A percentile compares a stretch with the other conserved stretches of the same genome.
Evolutionary conservation across 2,329 filamentous ascomycete genomes (phyloP).

Genomic region (Penicillium frequentans): DNA sequence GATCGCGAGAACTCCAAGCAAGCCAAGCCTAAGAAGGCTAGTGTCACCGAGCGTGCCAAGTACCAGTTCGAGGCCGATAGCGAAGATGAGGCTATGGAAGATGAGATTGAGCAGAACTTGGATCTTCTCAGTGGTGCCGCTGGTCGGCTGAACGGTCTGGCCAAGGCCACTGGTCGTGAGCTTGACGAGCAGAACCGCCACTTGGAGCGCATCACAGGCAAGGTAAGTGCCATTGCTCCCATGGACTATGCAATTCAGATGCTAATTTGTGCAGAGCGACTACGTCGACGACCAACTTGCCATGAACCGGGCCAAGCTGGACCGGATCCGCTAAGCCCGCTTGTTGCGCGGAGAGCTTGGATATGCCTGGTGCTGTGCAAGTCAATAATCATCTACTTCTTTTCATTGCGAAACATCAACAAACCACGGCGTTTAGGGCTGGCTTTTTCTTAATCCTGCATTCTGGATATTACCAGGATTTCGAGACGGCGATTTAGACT

Average conservation of each 20-base stretch:
- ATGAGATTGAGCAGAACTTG: slow-evolving; percentile 68
- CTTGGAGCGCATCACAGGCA: slow-evolving; percentile 73
- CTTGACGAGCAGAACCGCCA: slow-evolving; percentile 74
- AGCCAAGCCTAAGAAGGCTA: slow-evolving; percentile 53
- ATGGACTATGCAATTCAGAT: background rate
- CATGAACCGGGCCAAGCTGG: slow-evolving; percentile 72
- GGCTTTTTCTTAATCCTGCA: slow-evolving; percentile 3
- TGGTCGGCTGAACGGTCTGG: slow-evolving; percentile 69
- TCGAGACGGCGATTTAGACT: slow-evolving; percentile 13
- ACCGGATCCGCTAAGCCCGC: slow-evolving; percentile 50
- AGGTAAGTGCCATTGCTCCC: slow-evolving; percentile 55
- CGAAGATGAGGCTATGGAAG: slow-evolving; percentile 67
- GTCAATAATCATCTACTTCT: slow-evolving; percentile 15
- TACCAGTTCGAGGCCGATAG: slow-evolving; percentile 79
- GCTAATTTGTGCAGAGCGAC: slow-evolving; percentile 63
- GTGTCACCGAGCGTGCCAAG: slow-evolving; percentile 64
- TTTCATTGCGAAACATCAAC: slow-evolving; percentile 16
- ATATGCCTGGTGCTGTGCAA: slow-evolving; percentile 33
- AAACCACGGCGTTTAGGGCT: slow-evolving; percentile 24
- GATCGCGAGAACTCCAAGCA: slow-evolving; percentile 53
- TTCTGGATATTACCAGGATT: slow-evolving; percentile 4
- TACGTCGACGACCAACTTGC: slow-evolving; percentile 77
- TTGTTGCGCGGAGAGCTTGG: slow-evolving; percentile 12
- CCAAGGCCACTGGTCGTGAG: slow-evolving; percentile 71
- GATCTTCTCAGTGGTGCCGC: slow-evolving; percentile 63